These are phyloP conservation scores for Rhododendron molle DNA, from an alignment of 148 eudicot genomes.

Conservation along the genomic window DNA sequence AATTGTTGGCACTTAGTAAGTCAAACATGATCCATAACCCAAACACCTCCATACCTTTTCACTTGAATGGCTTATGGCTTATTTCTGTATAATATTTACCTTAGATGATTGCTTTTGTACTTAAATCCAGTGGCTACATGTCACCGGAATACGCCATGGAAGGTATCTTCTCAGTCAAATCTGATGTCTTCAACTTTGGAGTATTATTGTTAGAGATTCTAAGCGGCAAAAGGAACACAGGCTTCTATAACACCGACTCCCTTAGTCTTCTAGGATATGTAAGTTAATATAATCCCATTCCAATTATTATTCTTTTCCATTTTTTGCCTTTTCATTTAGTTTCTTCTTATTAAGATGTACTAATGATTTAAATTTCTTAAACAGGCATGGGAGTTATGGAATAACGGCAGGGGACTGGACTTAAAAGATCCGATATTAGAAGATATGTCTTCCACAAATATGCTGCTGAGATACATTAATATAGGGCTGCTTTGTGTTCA, in stretches of 20 bases:
- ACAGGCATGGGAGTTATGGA: not conserved
- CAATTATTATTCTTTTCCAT: not conserved
- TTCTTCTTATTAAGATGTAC: not conserved
- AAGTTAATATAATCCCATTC: not conserved
- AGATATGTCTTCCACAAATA: not conserved
- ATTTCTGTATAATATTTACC: not conserved
- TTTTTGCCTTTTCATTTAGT: not conserved
- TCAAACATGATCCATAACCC: not conserved
- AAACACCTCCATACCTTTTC: not conserved
- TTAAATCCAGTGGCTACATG: not conserved
- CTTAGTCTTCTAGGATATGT: not conserved
- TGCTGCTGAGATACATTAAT: not conserved
- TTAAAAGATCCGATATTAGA: not conserved
- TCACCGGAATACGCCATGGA: not conserved
- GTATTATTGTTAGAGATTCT: not conserved
- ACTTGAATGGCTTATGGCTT: too few species aligned
- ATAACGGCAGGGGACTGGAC: not conserved
- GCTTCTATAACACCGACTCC: not conserved
- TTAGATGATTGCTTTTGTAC: not conserved
- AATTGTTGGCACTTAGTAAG: too few species aligned
- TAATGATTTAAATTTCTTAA: too few species aligned
- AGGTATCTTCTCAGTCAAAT: not conserved
- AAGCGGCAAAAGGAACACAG: not conserved
- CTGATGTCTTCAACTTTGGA: not conserved
- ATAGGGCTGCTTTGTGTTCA: slow-evolving; percentile 9